phyloP scores from a whole-genome alignment of 331 rosid species.

The Arachis monticola region DNA sequence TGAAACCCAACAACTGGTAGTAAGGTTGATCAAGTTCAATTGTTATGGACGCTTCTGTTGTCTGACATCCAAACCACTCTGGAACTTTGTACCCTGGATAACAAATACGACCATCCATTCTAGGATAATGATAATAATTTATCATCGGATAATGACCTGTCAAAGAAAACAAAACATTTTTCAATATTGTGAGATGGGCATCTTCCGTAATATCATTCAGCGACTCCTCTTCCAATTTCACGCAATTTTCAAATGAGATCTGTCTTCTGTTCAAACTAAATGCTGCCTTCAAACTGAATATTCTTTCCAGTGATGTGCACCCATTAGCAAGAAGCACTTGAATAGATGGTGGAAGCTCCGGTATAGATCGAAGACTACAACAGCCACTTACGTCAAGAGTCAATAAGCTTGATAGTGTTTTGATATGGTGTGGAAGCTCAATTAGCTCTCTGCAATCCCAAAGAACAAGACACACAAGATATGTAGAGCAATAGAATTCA shows the following conservation, averaged over 20 bases:
- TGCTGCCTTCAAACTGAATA: conserved; percentile 2
- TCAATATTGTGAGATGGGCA: not conserved
- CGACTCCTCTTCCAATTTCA: conserved; percentile 1
- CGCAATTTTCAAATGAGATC: not conserved
- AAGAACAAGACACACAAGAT: no score
- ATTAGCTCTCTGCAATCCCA: not conserved
- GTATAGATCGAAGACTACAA: conserved; percentile 20
- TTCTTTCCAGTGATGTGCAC: conserved; percentile 5
- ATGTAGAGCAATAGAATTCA: not conserved
- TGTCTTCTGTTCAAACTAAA: no score
- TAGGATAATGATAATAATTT: no score
- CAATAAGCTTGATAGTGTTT: not conserved
- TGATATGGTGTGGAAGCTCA: not conserved
- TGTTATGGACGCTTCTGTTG: no score
- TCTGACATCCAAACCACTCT: no score
- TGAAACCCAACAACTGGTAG: no score
- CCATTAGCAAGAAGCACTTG: not conserved
- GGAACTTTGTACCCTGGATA: no score
- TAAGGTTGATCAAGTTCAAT: no score
- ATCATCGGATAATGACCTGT: no score
- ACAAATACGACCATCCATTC: no score
- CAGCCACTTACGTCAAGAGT: conserved; percentile 2
- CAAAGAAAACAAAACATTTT: no score
- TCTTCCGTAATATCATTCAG: not conserved
- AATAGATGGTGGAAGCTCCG: conserved; percentile 27